Evolutionary conservation across 148 eudicot genomes (phyloP), one percentile per base, ranked within the genome.

Genomic region (Silene uniflora): DNA sequence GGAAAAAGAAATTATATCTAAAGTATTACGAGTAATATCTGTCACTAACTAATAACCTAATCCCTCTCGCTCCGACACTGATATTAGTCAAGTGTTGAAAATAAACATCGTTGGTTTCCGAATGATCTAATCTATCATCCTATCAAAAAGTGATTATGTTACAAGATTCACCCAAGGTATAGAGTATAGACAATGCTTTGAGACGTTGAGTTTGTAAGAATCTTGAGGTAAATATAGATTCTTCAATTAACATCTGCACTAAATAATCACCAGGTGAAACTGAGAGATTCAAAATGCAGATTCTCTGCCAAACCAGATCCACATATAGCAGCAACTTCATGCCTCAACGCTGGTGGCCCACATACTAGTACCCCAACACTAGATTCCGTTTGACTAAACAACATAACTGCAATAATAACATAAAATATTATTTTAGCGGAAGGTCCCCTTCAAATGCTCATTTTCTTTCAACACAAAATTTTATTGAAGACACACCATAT

Each of bases 261-360:
- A 49, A 49, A 49, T 49, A 52, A 52, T 71, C 82, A 93, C 98
- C 98, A 93, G 64, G 87, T 93, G 85, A 93, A 93, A 79, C 98
- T 93, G 77, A 91, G 90, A 76, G 98, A 88, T 75, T 93, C 94
- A 44, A 89, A 93, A 27, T 93, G 89, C 70, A 93, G 81, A 79
- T 91, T 89, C 6, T 87, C 78, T 0, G 86, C 89, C 78, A 81
- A 80, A 7, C 90, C 93, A 19, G 97, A 86, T 47, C 88, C 86
- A 67, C 97, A 93, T 55, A 93, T 87, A 60, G 82, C 82, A 62
- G 98, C 97, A 74, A 90, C 95, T 12, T 93, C 89, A 12, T 83
- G 91, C 69, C 95, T 89, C 85, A 93, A 75, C 10, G 78, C 79
- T 81, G 81, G 80, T 0, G 97, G 97, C 12, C 98, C 98, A 19